These are phyloP conservation scores for Fusarium coffeatum DNA, from an alignment of 2,329 filamentous ascomycete genomes.

Conservation along the genomic window DNA sequence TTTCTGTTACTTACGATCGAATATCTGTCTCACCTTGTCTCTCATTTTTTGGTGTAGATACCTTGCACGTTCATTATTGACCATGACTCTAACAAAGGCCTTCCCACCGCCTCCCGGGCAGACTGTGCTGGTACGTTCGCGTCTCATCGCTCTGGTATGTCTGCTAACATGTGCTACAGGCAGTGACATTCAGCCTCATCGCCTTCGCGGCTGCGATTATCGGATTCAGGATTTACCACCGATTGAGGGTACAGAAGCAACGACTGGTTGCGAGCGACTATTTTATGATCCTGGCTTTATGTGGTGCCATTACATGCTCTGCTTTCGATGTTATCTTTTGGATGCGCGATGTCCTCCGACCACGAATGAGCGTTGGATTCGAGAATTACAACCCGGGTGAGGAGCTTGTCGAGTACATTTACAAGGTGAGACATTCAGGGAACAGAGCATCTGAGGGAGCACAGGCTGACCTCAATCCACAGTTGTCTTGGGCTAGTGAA, in stretches of 20 bases:
- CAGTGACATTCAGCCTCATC: slow-evolving; percentile 17
- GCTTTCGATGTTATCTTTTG: slow-evolving; percentile 23
- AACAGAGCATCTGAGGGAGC: rapidly evolving
- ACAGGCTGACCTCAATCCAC: not conserved
- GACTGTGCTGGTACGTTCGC: slow-evolving; percentile 22
- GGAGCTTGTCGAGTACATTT: slow-evolving; percentile 28
- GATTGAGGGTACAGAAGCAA: slow-evolving; percentile 17
- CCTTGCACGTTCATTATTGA: slow-evolving; percentile 16
- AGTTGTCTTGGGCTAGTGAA: slow-evolving; percentile 37
- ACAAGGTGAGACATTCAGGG: slow-evolving; percentile 5
- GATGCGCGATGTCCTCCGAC: slow-evolving; percentile 21
- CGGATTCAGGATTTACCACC: slow-evolving; percentile 16
- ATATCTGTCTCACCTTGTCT: slow-evolving; percentile 17
- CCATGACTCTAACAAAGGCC: slow-evolving; percentile 24
- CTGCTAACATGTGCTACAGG: slow-evolving; percentile 3
- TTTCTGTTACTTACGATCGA: not conserved
- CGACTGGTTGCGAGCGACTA: slow-evolving; percentile 24
- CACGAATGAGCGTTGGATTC: slow-evolving; percentile 25
- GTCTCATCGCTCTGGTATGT: not conserved
- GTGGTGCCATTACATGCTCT: slow-evolving; percentile 14
- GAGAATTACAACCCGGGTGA: slow-evolving; percentile 15
- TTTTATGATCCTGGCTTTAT: slow-evolving; percentile 24
- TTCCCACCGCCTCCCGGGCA: slow-evolving; percentile 19
- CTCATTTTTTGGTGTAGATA: slow-evolving; percentile 8
- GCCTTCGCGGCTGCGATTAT: slow-evolving; percentile 14